Conservation (phyloP, 177 flowering plant species). For the Vitis hybrid region DNA sequence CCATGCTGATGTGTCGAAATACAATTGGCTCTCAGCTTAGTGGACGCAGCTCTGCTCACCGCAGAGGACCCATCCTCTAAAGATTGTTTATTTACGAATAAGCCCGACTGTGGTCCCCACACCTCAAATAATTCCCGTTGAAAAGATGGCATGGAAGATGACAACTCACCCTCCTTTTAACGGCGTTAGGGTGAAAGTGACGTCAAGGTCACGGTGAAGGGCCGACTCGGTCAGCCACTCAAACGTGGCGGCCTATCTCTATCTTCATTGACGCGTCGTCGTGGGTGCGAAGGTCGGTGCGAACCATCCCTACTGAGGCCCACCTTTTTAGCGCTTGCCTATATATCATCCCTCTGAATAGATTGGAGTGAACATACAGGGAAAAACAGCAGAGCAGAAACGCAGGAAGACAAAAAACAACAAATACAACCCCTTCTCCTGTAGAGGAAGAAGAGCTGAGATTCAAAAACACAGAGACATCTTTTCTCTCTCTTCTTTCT, state of each 20-base stretch:
- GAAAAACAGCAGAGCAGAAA: not conserved
- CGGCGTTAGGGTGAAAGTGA: no score
- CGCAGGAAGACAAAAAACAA: not conserved
- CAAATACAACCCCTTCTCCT: not conserved
- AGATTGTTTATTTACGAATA: no score
- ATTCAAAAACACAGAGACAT: not conserved
- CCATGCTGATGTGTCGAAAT: no score
- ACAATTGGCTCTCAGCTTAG: no score
- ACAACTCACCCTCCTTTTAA: no score
- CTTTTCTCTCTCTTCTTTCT: not conserved
- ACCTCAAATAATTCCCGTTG: no score
- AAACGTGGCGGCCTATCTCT: not conserved
- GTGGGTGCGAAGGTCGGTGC: slow-evolving; percentile 12
- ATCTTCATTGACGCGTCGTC: slow-evolving; percentile 1
- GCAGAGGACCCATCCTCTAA: no score
- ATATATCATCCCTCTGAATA: not conserved
- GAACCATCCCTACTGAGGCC: not conserved
- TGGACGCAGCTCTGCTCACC: no score
- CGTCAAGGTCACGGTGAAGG: no score
- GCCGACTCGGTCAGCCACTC: no score
- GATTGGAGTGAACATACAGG: not conserved
- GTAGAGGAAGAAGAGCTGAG: slow-evolving; percentile 7
- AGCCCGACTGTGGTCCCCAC: no score
- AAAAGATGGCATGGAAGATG: no score
- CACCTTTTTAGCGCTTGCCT: not conserved